phyloP scores from a whole-genome alignment of 2,329 filamentous ascomycete genomes.

The Trichophaea hybrida region DNA sequence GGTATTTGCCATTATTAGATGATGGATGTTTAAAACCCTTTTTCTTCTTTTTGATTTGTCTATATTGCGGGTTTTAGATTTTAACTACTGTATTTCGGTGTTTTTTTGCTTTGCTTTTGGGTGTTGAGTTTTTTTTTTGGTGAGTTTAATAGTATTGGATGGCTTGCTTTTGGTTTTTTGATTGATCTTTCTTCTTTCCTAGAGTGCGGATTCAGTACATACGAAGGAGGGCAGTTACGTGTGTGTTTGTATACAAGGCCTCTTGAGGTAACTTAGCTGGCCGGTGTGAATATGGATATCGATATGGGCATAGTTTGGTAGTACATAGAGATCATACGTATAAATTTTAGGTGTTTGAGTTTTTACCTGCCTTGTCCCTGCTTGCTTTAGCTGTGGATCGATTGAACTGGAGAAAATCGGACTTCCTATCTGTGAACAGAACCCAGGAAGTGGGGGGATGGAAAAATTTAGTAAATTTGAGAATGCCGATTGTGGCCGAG shows the following conservation, averaged over 20 bases:
- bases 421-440: too few relatives aligned
- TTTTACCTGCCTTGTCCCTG: neutral
- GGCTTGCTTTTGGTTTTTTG: neutral
- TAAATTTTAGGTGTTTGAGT: neutral
- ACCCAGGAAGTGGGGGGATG: too few relatives aligned
- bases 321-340: too few relatives aligned
- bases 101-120: neutral
- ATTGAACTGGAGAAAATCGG: too few relatives aligned
- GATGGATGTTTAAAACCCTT: too few relatives aligned
- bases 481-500: too few relatives aligned
- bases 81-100: conserved; percentile 2
- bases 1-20: conserved; percentile 25
- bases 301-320: neutral
- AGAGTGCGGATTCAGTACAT: neutral
- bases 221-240: neutral
- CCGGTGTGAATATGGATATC: neutral
- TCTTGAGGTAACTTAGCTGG: neutral
- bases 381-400: neutral
- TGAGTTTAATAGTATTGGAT: neutral
- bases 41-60: neutral
- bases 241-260: neutral
- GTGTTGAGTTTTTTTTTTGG: neutral
- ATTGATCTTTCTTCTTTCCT: neutral
- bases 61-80: conserved; percentile 3
- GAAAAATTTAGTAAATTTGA: too few relatives aligned